phyloP scores from a whole-genome alignment of 306 rosid genomes.

The Vigna reflexopilosa region DNA sequence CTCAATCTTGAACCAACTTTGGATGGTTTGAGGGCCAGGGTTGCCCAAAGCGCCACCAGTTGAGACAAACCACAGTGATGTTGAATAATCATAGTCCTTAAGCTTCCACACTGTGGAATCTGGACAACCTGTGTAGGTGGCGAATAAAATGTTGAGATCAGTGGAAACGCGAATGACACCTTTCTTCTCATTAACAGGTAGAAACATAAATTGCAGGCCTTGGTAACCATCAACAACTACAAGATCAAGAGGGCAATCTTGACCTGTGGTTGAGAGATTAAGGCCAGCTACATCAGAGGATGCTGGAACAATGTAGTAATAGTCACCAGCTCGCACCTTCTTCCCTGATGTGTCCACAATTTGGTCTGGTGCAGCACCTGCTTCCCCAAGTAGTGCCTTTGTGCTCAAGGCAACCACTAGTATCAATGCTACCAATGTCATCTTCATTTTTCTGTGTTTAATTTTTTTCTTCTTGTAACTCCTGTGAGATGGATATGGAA shows the following conservation, averaged over 20 bases:
- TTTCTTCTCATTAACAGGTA: conserved; percentile 6
- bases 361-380: conserved; percentile 20
- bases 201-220: neutral
- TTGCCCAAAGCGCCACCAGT: neutral
- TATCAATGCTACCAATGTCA: neutral
- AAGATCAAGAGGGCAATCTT: conserved; percentile 29
- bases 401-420: conserved; percentile 20
- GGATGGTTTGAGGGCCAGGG: neutral
- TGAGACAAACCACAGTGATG: neutral
- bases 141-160: conserved; percentile 42
- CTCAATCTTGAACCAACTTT: conserved; percentile 62
- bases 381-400: neutral
- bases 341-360: conserved; percentile 47
- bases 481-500: neutral
- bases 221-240: neutral
- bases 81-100: neutral
- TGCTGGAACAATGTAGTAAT: conserved; percentile 33
- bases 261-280: neutral
- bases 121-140: neutral
- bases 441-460: neutral
- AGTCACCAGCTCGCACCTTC: neutral
- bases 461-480: neutral
- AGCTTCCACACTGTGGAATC: conserved; percentile 34
- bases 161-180: neutral
- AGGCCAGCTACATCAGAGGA: neutral